phyloP scores from a whole-genome alignment of 202 grass and related monocot genomes.

The Carex arenaria region DNA sequence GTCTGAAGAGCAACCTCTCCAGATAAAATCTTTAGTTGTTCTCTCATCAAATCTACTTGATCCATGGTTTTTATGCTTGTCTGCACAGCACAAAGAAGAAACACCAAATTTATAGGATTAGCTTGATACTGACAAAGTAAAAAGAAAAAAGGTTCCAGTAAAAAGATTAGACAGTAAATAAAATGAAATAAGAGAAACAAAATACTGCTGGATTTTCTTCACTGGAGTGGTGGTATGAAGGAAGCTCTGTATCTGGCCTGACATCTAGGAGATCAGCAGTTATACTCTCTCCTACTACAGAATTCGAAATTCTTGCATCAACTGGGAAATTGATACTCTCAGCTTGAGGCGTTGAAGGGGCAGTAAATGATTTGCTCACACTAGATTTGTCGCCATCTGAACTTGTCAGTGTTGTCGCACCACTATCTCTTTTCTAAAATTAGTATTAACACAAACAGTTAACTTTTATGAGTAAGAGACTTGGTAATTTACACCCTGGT shows the following conservation, averaged over 20 bases:
- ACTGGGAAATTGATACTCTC: constrained; percentile 65
- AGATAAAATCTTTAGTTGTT: constrained; percentile 93
- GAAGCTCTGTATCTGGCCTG: constrained; percentile 52
- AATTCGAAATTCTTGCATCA: constrained; percentile 76
- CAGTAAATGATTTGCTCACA: constrained; percentile 86
- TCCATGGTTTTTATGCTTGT: constrained; percentile 83
- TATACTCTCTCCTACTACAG: constrained; percentile 50
- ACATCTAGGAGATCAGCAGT: constrained; percentile 63
- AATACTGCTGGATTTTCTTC: constrained; percentile 66
- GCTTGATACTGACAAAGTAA: background rate
- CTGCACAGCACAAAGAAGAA: constrained; percentile 40
- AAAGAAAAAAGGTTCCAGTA: background rate
- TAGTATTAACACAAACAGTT: constrained; percentile 18
- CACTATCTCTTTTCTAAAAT: constrained; percentile 82
- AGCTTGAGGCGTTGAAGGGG: constrained; percentile 91
- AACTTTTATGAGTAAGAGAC: background rate
- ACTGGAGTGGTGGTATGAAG: constrained; percentile 44
- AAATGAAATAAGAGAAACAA: constrained; percentile 19
- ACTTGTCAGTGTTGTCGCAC: constrained; percentile 71
- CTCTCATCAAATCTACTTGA: constrained; percentile 86
- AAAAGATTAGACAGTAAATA: constrained; percentile 6
- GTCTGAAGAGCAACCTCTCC: constrained; percentile 92
- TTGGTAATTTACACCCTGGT: background rate
- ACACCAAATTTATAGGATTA: constrained; percentile 15
- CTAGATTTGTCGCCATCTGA: constrained; percentile 99